Evolutionary conservation across 176 grass and related monocot species (phyloP).

Genomic region (Eragrostis curvula): DNA sequence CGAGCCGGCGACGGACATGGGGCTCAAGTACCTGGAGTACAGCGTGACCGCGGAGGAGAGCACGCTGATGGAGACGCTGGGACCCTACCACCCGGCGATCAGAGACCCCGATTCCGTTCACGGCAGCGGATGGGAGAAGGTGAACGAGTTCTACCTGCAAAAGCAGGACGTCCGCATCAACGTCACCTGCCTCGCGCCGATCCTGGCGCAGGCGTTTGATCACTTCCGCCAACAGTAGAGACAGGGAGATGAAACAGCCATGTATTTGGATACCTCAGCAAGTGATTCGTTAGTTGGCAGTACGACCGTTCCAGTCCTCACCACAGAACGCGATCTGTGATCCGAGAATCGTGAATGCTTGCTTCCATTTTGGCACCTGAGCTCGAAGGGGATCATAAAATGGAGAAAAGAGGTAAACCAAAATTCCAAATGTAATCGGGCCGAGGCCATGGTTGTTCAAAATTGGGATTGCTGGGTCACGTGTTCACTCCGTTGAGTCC

Average conservation of each 20-base stretch:
- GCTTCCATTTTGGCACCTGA: no score
- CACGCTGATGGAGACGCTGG: slow-evolving; percentile 61
- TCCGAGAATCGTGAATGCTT: no score
- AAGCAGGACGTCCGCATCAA: slow-evolving; percentile 75
- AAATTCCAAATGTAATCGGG: no score
- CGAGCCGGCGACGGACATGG: slow-evolving; percentile 53
- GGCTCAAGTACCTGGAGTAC: slow-evolving; percentile 70
- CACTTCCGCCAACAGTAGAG: slow-evolving; percentile 37
- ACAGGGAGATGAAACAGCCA: slow-evolving; percentile 17
- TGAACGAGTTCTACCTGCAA: slow-evolving; percentile 64
- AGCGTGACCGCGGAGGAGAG: slow-evolving; percentile 73
- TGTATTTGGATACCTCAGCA: no score
- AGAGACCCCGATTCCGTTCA: slow-evolving; percentile 65
- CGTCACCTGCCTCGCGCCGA: slow-evolving; percentile 45
- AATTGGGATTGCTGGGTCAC: no score
- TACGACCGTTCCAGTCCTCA: no score
- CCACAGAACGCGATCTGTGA: no score
- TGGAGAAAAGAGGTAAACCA: no score
- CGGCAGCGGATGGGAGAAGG: slow-evolving; percentile 63
- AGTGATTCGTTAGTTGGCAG: no score
- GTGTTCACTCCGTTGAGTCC: no score
- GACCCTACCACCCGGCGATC: slow-evolving; percentile 62
- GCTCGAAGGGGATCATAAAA: no score
- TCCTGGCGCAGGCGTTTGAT: slow-evolving; percentile 51
- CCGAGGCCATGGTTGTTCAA: no score